phyloP scores from a whole-genome alignment of 805 yeast species.

The Priceomyces castillae region DNA sequence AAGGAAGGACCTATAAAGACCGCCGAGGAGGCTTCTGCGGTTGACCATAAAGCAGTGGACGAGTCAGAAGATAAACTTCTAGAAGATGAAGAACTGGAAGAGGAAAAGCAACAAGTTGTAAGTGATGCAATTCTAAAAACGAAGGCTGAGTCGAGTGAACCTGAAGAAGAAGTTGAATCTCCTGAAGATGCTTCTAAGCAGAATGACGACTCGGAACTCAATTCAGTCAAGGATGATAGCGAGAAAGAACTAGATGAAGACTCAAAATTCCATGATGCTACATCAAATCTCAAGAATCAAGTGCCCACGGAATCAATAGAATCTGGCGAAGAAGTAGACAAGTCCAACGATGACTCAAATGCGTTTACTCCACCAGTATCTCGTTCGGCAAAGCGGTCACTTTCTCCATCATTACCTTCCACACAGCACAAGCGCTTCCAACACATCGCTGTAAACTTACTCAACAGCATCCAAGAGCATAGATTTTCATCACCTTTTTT shows the following conservation, averaged over 20 bases:
- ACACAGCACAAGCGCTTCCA: constrained; percentile 54
- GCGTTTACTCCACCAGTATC: background rate
- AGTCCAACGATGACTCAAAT: background rate
- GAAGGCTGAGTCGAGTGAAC: constrained; percentile 3
- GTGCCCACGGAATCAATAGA: background rate
- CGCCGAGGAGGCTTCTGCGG: background rate
- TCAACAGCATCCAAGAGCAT: constrained; percentile 65
- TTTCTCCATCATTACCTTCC: constrained; percentile 17
- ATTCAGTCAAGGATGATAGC: constrained; percentile 2
- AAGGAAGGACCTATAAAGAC: background rate
- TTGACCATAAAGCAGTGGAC: constrained; percentile 8
- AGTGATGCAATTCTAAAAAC: background rate
- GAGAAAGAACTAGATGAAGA: constrained; percentile 4
- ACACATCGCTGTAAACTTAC: constrained; percentile 55
- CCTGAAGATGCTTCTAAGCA: too few relatives aligned
- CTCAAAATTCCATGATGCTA: constrained; percentile 2
- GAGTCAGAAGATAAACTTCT: background rate
- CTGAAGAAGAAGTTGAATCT: constrained; percentile 1
- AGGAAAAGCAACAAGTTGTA: constrained; percentile 1
- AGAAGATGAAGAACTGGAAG: constrained; percentile 1
- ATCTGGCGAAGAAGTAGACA: background rate
- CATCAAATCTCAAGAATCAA: constrained; percentile 2
- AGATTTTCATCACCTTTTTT: constrained; percentile 72
- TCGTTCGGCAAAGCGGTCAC: constrained; percentile 12
- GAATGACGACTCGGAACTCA: too few relatives aligned